A percentile compares a stretch with the other conserved stretches of the same genome.
Conservation (phyloP, 2,329 filamentous ascomycete genomes). For the Onygenales sp. region DNA sequence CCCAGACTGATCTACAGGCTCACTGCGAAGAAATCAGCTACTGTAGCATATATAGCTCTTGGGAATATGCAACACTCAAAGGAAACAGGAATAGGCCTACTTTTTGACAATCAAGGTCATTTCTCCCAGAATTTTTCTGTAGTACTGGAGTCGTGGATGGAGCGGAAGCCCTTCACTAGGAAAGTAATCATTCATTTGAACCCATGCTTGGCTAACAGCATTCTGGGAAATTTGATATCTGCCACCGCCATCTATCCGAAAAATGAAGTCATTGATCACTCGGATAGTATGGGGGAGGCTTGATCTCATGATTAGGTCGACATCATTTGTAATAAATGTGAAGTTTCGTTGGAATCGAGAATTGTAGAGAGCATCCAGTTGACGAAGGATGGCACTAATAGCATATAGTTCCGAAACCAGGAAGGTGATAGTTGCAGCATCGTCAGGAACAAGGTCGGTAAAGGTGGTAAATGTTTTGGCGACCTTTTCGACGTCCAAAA, state of each 20-base stretch:
- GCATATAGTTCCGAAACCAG: constrained; percentile 46
- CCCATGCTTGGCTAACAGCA: constrained; percentile 42
- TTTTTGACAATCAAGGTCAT: constrained; percentile 36
- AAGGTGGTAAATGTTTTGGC: constrained; percentile 43
- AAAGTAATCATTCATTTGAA: constrained; percentile 38
- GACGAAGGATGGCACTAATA: constrained; percentile 42
- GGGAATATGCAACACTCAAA: neutral
- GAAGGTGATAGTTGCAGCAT: constrained; percentile 43
- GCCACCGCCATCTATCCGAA: constrained; percentile 23
- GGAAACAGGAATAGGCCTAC: constrained; percentile 25
- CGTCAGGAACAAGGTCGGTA: constrained; percentile 40
- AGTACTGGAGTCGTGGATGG: constrained; percentile 39
- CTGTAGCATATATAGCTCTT: neutral
- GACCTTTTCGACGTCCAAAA: constrained; percentile 44
- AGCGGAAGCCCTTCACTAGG: constrained; percentile 38
- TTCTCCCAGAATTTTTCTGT: constrained; percentile 40
- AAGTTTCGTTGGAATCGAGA: constrained; percentile 30
- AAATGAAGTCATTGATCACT: constrained; percentile 40
- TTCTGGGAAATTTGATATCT: constrained; percentile 16
- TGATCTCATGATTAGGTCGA: constrained; percentile 36
- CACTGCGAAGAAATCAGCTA: constrained; percentile 1
- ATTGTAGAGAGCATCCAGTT: constrained; percentile 35
- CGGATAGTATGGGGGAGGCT: constrained; percentile 44
- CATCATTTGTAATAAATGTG: constrained; percentile 35
- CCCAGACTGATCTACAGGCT: constrained; percentile 9